Base-by-base conservation (phyloP, 495 filamentous ascomycete genomes). In the Aspergillus indologenus region DNA sequence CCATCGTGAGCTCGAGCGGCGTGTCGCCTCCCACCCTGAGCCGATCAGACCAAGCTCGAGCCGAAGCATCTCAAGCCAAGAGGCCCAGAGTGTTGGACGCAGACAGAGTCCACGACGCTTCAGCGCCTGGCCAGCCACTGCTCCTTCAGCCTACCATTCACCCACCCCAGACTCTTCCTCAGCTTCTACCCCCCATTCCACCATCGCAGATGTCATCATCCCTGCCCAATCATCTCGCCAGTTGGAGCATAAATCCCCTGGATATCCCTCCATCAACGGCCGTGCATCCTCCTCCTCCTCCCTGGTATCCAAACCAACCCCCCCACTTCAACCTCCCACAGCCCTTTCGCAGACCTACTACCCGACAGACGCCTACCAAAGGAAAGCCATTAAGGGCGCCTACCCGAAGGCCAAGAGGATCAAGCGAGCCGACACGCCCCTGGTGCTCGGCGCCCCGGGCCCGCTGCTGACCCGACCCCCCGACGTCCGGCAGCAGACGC, bases 341-440 rank as follows among this genome's bases (percentile, higher is more conserved):
- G 72, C 67, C 0, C 47, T 71, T 9, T 67, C 61, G 0, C 50
- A 69, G 14, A 22, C 46, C 8, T 61, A 56, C 17, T 76, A 67
- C 40, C 74, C 74, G 0, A 70, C 50, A 3, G 61, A 69, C 21
- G 56, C 53, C 0, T 48, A 63, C 6, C 61, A 73, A 21, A 62
- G 60, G 14, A 59, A 63, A 23, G 67, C 65, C 3, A 19, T 23
- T 0, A 56, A 51, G 18, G 68, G 68, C 0, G 59, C 58, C 0
- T 74, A 77, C 52, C 74, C 71, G 7, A 53, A 29, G 12, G 46
- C 52, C 5, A 63, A 61, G 24, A 61, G 45, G 17, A 54, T 68
- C 9, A 60, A 65, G 17, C 68, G 64, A 22, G 44, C 43, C 1
- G 53, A 42, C 40, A 14, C 61, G 31, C 31, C 50, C 26, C 46